These are phyloP conservation scores for Solanum hybrid DNA, from an alignment of 305 asterid genomes.

Conservation along the genomic window DNA sequence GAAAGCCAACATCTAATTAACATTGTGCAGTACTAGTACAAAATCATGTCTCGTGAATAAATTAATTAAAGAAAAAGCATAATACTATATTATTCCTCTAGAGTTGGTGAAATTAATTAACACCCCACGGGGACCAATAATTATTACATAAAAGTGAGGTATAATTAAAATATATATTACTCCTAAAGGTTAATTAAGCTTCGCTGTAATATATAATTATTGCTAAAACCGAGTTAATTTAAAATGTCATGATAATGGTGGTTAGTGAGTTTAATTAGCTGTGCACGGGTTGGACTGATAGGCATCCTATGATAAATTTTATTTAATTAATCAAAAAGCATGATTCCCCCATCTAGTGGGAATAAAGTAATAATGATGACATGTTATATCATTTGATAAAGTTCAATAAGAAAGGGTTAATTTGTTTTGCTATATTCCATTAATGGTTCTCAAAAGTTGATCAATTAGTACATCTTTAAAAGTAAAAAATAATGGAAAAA, in stretches of 20 bases:
- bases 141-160: not conserved
- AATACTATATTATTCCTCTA: not conserved
- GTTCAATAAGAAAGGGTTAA: not conserved
- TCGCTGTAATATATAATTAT: not conserved
- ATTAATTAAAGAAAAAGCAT: not conserved
- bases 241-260: not conserved
- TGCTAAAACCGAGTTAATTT: not conserved
- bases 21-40: not conserved
- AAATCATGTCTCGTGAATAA: not conserved
- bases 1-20: not conserved
- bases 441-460: not conserved
- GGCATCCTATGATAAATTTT: conserved; percentile 3
- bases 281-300: not conserved
- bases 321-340: not conserved
- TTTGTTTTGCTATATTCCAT: not conserved
- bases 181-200: not conserved
- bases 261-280: conserved; percentile 4
- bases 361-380: not conserved
- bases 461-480: not conserved
- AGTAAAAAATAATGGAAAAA: not conserved
- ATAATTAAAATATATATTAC: not conserved
- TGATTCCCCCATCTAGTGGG: not conserved
- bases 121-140: not conserved
- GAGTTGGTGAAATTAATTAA: not conserved
- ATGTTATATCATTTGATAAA: not conserved